These are phyloP conservation scores for Irineochytrium annulatum DNA, from an alignment of 192 early-diverging fungal genomes.

Conservation along the genomic window DNA sequence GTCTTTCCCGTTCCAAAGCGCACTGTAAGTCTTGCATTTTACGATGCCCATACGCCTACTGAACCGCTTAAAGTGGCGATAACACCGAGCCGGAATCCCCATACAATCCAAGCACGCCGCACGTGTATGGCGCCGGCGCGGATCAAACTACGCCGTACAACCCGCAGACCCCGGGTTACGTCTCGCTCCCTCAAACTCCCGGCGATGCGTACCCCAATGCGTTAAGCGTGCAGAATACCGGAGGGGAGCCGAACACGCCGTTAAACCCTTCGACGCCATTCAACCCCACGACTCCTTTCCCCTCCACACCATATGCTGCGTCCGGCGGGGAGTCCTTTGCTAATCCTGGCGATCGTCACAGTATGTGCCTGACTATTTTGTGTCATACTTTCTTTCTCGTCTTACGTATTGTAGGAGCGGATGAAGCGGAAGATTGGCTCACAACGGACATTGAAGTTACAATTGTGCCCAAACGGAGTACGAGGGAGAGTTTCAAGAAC, in stretches of 20 bases:
- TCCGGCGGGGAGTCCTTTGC: background rate
- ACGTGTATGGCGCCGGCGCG: background rate
- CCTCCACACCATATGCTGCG: conserved; percentile 6
- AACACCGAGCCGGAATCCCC: conserved; percentile 11
- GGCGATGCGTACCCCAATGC: conserved; percentile 20
- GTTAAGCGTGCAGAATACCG: conserved; percentile 16
- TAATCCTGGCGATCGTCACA: background rate
- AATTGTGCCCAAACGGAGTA: conserved; percentile 7
- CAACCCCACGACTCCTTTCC: conserved; percentile 27
- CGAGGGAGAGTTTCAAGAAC: conserved; percentile 3
- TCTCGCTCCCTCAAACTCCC: conserved; percentile 22
- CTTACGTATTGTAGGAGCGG: conserved; percentile 1
- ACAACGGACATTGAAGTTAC: conserved; percentile 26
- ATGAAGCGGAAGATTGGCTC: conserved; percentile 20
- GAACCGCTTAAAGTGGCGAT: background rate
- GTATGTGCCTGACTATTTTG: background rate
- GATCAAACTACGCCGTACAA: conserved; percentile 18
- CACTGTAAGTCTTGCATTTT: conserved; percentile 4
- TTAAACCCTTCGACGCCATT: conserved; percentile 26
- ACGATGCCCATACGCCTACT: background rate
- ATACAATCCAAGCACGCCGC: conserved; percentile 24
- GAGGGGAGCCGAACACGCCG: conserved; percentile 18
- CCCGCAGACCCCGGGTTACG: conserved; percentile 22
- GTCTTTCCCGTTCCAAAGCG: conserved; percentile 1
- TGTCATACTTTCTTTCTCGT: background rate